These are phyloP conservation scores for Leccinellum albellum DNA, from an alignment of 768 basidiomycete genomes.

Conservation along the genomic window DNA sequence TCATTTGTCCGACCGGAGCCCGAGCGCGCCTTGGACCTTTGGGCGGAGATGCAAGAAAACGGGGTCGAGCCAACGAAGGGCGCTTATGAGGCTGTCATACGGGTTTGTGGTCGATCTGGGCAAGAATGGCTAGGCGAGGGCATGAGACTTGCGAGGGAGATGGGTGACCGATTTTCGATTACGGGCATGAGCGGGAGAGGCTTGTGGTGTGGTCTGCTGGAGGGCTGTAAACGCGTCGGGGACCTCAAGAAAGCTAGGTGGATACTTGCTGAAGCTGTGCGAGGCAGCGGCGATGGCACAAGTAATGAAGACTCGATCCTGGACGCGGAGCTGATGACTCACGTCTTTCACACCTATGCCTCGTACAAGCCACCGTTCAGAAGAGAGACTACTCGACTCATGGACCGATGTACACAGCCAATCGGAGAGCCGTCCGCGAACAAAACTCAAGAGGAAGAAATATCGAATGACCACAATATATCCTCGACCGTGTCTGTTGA, in stretches of 20 bases:
- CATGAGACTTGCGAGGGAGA: constrained; percentile 79
- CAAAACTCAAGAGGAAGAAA: constrained; percentile 1
- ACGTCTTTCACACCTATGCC: constrained; percentile 85
- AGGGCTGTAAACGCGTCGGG: constrained; percentile 83
- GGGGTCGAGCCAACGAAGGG: constrained; percentile 56
- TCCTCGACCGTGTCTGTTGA: constrained; percentile 2
- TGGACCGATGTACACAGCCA: constrained; percentile 20
- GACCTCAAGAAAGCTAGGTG: constrained; percentile 82
- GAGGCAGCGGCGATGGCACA: constrained; percentile 15
- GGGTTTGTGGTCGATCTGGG: constrained; percentile 72
- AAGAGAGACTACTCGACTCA: constrained; percentile 45
- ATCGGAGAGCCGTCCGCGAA: neutral
- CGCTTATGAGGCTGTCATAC: constrained; percentile 80
- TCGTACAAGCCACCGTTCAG: constrained; percentile 71
- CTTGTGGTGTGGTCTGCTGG: constrained; percentile 82
- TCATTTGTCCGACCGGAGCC: constrained; percentile 63
- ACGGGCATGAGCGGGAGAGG: constrained; percentile 37
- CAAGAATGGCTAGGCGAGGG: constrained; percentile 72
- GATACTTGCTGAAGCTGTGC: constrained; percentile 80
- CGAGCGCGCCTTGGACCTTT: constrained; percentile 89
- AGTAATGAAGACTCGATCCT: constrained; percentile 33
- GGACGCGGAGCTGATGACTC: constrained; percentile 72
- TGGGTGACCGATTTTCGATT: constrained; percentile 68
- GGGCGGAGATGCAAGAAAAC: constrained; percentile 88
- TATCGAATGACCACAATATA: neutral